Conservation (phyloP, 2,329 filamentous ascomycete genomes). For the Cytospora leucostoma region DNA sequence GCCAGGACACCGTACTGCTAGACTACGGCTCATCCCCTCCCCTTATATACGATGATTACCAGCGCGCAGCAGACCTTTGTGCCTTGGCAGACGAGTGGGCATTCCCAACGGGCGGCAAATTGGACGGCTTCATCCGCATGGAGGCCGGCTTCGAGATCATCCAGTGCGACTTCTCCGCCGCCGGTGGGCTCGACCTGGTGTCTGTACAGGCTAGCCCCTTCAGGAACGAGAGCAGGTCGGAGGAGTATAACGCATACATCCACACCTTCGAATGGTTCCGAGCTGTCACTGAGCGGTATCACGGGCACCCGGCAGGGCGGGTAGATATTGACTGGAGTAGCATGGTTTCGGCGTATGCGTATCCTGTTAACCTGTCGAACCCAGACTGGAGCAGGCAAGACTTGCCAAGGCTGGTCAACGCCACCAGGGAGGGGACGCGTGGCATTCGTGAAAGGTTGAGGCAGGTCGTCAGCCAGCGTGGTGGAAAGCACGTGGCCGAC, state of each 20-base stretch:
- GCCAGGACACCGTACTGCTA: slow-evolving; percentile 61
- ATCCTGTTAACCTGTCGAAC: slow-evolving; percentile 51
- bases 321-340: slow-evolving; percentile 49
- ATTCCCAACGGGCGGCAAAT: slow-evolving; percentile 33
- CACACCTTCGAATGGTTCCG: slow-evolving; percentile 40
- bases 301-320: slow-evolving; percentile 46
- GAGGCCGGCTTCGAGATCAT: slow-evolving; percentile 73
- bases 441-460: slow-evolving; percentile 36
- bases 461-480: slow-evolving; percentile 29
- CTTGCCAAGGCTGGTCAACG: slow-evolving; percentile 32
- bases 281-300: slow-evolving; percentile 46
- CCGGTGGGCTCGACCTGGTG: slow-evolving; percentile 41
- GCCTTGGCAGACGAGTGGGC: slow-evolving; percentile 53
- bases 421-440: slow-evolving; percentile 28
- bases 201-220: slow-evolving; percentile 33
- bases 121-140: slow-evolving; percentile 67
- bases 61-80: slow-evolving; percentile 59
- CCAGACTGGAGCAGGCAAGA: slow-evolving; percentile 34
- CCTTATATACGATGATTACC: slow-evolving; percentile 41
- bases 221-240: slow-evolving; percentile 30
- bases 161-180: slow-evolving; percentile 59
- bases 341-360: slow-evolving; percentile 54
- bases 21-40: slow-evolving; percentile 14
- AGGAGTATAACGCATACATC: neutral
- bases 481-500: slow-evolving; percentile 36